phyloP scores from a whole-genome alignment of 2,329 filamentous ascomycete species.

The Proliferodiscus dingleyae region DNA sequence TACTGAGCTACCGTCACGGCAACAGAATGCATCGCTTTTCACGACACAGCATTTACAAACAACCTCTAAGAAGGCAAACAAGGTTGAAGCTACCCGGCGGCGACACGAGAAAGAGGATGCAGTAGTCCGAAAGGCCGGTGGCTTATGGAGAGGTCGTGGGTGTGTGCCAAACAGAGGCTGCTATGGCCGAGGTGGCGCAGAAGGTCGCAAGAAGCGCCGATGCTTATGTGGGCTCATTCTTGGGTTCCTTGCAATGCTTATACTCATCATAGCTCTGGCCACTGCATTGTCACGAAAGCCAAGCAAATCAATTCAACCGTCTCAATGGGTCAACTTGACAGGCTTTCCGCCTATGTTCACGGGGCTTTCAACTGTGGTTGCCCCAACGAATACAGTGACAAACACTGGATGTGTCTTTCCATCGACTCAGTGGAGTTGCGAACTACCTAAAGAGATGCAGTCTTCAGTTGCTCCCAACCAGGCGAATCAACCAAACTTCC shows the following conservation, averaged over 20 bases:
- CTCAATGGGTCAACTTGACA: slow-evolving; percentile 77
- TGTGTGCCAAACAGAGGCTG: slow-evolving; percentile 60
- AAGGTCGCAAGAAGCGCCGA: slow-evolving; percentile 58
- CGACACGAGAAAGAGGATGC: slow-evolving; percentile 63
- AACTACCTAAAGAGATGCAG: slow-evolving; percentile 74
- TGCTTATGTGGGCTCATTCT: slow-evolving; percentile 51
- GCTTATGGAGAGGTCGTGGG: slow-evolving; percentile 61
- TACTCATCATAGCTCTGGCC: slow-evolving; percentile 53
- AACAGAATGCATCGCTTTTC: slow-evolving; percentile 8
- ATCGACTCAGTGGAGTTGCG: slow-evolving; percentile 79
- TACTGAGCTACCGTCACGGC: slow-evolving; percentile 19
- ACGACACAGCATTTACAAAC: slow-evolving; percentile 13
- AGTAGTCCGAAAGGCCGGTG: slow-evolving; percentile 50
- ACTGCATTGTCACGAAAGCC: slow-evolving; percentile 45
- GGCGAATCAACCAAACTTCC: slow-evolving; percentile 69
- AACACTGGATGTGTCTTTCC: slow-evolving; percentile 67
- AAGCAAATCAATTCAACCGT: slow-evolving; percentile 34
- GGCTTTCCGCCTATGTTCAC: slow-evolving; percentile 83
- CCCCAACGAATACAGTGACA: slow-evolving; percentile 60
- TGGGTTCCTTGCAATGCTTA: slow-evolving; percentile 49
- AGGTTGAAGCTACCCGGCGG: slow-evolving; percentile 40
- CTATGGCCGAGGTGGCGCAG: slow-evolving; percentile 57
- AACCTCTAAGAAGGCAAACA: slow-evolving; percentile 23
- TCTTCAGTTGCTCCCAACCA: slow-evolving; percentile 56
- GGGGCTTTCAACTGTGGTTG: slow-evolving; percentile 73